Base-by-base conservation (phyloP, 1,284 basidiomycete species). In the Pascua guehoae region DNA sequence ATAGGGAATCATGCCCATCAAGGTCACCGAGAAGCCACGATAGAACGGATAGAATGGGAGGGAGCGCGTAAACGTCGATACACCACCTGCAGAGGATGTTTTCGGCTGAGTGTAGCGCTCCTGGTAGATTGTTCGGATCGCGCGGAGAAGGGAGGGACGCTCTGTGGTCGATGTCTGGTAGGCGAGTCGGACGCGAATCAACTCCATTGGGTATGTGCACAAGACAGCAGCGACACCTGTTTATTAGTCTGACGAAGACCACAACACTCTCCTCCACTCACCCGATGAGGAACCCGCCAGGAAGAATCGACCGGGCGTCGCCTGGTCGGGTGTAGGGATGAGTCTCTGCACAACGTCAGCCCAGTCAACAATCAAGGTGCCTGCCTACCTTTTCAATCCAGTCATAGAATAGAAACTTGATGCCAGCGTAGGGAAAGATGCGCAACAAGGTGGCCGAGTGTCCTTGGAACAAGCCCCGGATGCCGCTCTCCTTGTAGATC, bases 381-480 rank as follows among this genome's bases (percentile, higher is more conserved):
- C 67, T 7, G 76, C 84, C 67, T 67, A 90, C 87, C 66, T 84
- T 79, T 78, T 89, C 88, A 54, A 89, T 79, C 74, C 89, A 86
- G 76, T 98, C 94, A 74, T 98, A 99, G 3, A 91, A 86, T 88
- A 98, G 94, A 72, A 94, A 99, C 78, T 97, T 98, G 76, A 98
- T 89, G 51, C 88, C 92, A 42, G 96, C 96, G 74, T 98, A 96
- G 0, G 96, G 95, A 73, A 98, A 97, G 56, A 85, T 83, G 41
- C 84, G 72, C 45, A 84, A 65, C 45, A 85, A 80, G 5, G 95
- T 98, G 32, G 91, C 90, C 24, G 90, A 91, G 76, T 99, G 95
- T 2, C 96, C 96, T 80, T 97, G 94, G 61, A 97, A 86, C 46
- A 99, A 80, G 0, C 92, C 95, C 51, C 86, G 79, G 10, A 86